Base-by-base conservation (phyloP, 768 basidiomycete species). In the Amanita pallidorosea region DNA sequence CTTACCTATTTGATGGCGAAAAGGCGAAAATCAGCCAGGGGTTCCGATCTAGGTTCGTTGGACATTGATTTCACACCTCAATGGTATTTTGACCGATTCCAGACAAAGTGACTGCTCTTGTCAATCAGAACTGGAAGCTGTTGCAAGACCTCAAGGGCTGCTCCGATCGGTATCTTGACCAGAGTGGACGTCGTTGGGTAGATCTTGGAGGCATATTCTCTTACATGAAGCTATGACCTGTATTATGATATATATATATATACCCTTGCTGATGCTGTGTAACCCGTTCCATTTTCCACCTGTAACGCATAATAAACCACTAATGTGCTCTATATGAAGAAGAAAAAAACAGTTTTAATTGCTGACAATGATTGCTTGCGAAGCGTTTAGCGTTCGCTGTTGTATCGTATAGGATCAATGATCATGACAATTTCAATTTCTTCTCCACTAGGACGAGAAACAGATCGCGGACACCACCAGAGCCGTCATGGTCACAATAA, bases 151-250 rank as follows among this genome's bases (percentile, higher is more conserved):
- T 97, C 67, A 63, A 65, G 0, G 63, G 58, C 0, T 79, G 81
- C 15, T 83, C 88, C 0, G 73, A 88, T 52, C 83, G 80, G 60
- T 89, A 96, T 61, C 73, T 97, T n/a, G 74, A 88, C 54, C 80
- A 83, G 61, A 92, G 85, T 65, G 94, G 89, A 34, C 74, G 94
- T 55, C 77, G 90, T 52, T 98, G 89, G 85, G 89, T 99, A 15
- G 81, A 89, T 57, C 74, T 99, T 57, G 70, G 73, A 34, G 60
- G 71, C 4, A 68, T 99, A 47, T 98, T 99, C 67, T 81, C 86
- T 27, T 85, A 81, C 61, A 85, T 94, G 80, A 85, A 78, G 57
- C 27, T 81, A 45, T 83, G 61, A 65, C 11, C 13, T 22, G 22
- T 31, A 31, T 31, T 31, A 31, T 31, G 31, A 31, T 31, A 23